Percentiles rank a stretch among this genome's conserved stretches.
phyloP scores from a whole-genome alignment of 176 grass and related monocot genomes.

The Musa itinerans region DNA sequence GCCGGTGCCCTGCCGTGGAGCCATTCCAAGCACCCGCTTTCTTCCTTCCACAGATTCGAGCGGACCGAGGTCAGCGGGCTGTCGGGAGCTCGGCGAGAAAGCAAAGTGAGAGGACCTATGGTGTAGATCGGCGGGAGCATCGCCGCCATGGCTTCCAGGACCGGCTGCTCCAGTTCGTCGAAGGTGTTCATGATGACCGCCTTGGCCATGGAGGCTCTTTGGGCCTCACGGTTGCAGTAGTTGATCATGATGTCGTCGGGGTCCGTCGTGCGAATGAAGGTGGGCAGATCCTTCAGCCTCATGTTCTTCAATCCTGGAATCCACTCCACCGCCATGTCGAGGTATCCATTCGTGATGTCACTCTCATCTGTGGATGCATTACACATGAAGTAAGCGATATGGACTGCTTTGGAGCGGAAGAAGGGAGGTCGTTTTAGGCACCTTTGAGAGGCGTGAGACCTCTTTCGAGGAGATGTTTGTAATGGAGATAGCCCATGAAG shows the following conservation, averaged over 20 bases:
- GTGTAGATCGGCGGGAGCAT: conserved; percentile 10
- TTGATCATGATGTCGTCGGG: conserved; percentile 5
- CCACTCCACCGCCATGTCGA: neutral
- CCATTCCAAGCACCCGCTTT: conserved; percentile 10
- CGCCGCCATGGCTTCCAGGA: conserved; percentile 5
- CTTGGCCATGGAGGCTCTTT: neutral
- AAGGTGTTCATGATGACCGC: conserved; percentile 7
- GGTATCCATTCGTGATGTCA: neutral
- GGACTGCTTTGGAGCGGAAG: too few species aligned
- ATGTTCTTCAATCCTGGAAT: conserved; percentile 8
- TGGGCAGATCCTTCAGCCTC: conserved; percentile 2
- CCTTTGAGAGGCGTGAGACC: conserved; percentile 4
- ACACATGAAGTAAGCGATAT: neutral
- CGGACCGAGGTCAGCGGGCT: neutral
- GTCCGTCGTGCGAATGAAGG: neutral
- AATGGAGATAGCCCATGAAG: conserved; percentile 3
- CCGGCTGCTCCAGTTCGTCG: neutral
- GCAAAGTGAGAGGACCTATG: neutral
- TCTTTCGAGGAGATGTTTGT: neutral
- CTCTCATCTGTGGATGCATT: neutral
- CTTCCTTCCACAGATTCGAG: conserved; percentile 17
- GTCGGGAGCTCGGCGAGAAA: neutral
- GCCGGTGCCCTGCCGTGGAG: neutral
- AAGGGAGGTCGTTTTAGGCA: neutral
- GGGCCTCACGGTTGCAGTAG: neutral